Evolutionary conservation across 2,329 filamentous ascomycete genomes (phyloP), one percentile per base, ranked within the genome.

Genomic region (Fusarium sp.): DNA sequence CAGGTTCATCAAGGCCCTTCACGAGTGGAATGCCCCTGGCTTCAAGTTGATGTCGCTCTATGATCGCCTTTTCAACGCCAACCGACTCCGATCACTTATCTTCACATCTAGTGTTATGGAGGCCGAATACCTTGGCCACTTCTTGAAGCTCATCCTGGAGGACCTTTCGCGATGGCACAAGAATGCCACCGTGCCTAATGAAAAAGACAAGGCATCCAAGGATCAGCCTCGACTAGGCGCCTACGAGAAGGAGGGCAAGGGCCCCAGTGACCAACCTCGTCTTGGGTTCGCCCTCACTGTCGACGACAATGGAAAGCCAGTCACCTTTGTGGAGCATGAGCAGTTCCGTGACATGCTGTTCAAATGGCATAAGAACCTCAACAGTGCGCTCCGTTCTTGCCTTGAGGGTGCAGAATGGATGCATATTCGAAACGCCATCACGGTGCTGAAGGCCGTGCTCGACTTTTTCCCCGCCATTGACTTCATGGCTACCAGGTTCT

Each of bases 341-440:
- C 92, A 95, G 64, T 99, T 97, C 85, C 92, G 95, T 59, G 92
- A 94, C 76, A 85, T 97, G 62, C 87, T 98, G 35, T 97, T 93
- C 86, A 93, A 94, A 77, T 98, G 96, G 95, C 97, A 99, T 82
- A 92, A 93, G 77, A 91, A 93, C 73, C 85, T 99, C 50, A 93
- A 93, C 77, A 90, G 86, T 59, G 94, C 96, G 3, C 86, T 99
- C 64, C 95, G 95, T 81, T 89, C 89, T 41, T 98, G 96, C 81
- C 88, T 99, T 56, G 91, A 91, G 20, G 92, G 93, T 31, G 92
- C 90, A 35, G 96, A 98, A 83, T 99, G 97, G 90, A 98, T 98
- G 93, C 95, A 98, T 82, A 97, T 98, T 80, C 92, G 96, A 65
- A 99, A 99, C 81, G 95, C 95, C 52, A 97, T 98, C 76, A 97